phyloP scores from a whole-genome alignment of 257 asterid genomes.

The Henckelia pumila region DNA sequence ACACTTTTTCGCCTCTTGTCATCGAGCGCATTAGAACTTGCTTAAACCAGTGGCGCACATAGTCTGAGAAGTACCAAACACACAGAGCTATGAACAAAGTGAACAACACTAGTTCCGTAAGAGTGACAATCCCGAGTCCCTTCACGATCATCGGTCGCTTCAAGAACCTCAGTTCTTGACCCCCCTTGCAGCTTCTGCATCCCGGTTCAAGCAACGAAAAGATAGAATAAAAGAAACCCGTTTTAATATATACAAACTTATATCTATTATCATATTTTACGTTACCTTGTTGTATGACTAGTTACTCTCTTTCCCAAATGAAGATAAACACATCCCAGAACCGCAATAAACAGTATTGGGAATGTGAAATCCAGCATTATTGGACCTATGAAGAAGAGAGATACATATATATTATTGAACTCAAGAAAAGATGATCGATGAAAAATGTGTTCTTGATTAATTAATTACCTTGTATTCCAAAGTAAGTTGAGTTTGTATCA shows the following conservation, averaged over 20 bases:
- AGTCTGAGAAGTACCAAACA: slow-evolving; percentile 75
- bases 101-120: slow-evolving; percentile 61
- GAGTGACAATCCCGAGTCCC: slow-evolving; percentile 68
- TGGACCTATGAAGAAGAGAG: slow-evolving; percentile 47
- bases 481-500: slow-evolving; percentile 70
- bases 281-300: slow-evolving; percentile 34
- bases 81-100: slow-evolving; percentile 70
- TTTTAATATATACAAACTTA: background rate
- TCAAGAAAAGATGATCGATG: background rate
- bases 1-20: slow-evolving; percentile 62
- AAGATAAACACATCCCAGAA: slow-evolving; percentile 75
- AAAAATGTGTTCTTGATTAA: background rate
- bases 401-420: too few species aligned
- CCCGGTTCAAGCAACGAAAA: background rate
- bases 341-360: slow-evolving; percentile 89
- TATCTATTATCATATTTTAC: background rate
- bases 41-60: slow-evolving; percentile 62
- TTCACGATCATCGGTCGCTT: slow-evolving; percentile 65
- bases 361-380: slow-evolving; percentile 87
- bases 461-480: slow-evolving; percentile 74
- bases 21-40: slow-evolving; percentile 37
- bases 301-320: slow-evolving; percentile 59
- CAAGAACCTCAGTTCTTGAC: slow-evolving; percentile 37
- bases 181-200: slow-evolving; percentile 22
- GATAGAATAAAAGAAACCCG: too few species aligned